Conservation (phyloP, 345 rosid genomes). For the Eucalyptus marginata region DNA sequence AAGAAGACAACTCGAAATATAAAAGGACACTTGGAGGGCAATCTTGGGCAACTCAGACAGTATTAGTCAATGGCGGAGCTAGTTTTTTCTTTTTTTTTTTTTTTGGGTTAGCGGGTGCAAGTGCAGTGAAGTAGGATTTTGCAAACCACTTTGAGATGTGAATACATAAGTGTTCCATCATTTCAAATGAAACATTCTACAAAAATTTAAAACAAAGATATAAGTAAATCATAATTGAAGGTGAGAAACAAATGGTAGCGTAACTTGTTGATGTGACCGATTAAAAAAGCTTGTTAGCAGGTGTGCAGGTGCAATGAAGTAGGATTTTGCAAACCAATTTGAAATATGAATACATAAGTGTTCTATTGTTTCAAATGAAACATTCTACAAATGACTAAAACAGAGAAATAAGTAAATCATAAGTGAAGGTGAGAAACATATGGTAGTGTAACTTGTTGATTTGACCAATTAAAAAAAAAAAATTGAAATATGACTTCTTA, state of each 20-base stretch:
- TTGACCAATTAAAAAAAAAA: not conserved
- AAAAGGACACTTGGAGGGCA: not conserved
- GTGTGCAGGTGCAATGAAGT: not conserved
- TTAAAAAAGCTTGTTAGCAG: not conserved
- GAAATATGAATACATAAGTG: not conserved
- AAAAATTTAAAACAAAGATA: not conserved
- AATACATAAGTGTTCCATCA: not conserved
- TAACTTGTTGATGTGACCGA: not conserved
- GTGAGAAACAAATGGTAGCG: not conserved
- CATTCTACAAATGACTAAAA: not conserved
- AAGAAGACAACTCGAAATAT: not conserved
- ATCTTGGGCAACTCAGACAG: not conserved
- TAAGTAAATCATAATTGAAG: not conserved
- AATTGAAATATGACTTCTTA: not conserved
- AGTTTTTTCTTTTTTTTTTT: not conserved
- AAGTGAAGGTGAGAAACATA: not conserved
- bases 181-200: not conserved
- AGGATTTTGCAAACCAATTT: not conserved
- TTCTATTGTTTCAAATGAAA: not conserved
- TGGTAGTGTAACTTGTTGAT: not conserved
- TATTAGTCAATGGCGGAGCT: not conserved
- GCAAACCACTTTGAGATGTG: not conserved
- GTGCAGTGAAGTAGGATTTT: not conserved
- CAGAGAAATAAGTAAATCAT: not conserved
- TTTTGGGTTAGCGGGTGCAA: fast-evolving